These are phyloP conservation scores for Flaveria floridana DNA, from an alignment of 140 eudicot genomes.

Conservation along the genomic window DNA sequence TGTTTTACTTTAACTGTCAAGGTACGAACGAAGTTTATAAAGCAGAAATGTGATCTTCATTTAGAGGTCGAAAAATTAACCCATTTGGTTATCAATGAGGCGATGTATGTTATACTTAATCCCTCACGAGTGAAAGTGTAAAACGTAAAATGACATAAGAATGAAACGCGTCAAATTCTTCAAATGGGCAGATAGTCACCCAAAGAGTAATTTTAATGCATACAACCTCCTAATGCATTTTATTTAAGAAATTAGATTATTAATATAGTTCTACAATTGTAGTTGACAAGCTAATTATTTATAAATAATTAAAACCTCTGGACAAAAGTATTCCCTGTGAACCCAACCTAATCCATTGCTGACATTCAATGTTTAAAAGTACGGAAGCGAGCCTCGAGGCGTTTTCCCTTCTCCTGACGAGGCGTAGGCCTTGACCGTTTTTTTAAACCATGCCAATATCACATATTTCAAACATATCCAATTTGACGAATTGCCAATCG, in stretches of 20 bases:
- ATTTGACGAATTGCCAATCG: not conserved
- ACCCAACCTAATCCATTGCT: not conserved
- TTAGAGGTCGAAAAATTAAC: not conserved
- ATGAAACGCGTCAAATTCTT: not conserved
- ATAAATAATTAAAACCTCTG: not conserved
- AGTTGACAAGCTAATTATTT: not conserved
- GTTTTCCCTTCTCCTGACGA: too few species aligned
- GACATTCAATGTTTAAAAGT: too few species aligned
- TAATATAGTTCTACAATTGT: not conserved
- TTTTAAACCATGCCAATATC: too few species aligned
- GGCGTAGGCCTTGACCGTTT: too few species aligned
- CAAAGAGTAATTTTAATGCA: not conserved
- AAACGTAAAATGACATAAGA: not conserved
- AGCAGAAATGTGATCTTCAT: not conserved
- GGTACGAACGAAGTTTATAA: not conserved
- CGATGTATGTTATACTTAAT: not conserved
- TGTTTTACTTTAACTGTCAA: conserved; percentile 18
- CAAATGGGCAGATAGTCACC: not conserved
- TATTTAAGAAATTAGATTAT: not conserved
- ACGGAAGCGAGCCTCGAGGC: too few species aligned
- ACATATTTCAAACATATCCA: not conserved
- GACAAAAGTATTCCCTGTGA: not conserved
- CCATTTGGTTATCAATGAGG: not conserved
- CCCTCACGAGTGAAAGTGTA: not conserved
- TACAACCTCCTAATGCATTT: not conserved